A percentile compares a stretch with the other conserved stretches of the same genome.
Conservation (phyloP, 805 yeast genomes). For the Gaillardinia entomophila region DNA sequence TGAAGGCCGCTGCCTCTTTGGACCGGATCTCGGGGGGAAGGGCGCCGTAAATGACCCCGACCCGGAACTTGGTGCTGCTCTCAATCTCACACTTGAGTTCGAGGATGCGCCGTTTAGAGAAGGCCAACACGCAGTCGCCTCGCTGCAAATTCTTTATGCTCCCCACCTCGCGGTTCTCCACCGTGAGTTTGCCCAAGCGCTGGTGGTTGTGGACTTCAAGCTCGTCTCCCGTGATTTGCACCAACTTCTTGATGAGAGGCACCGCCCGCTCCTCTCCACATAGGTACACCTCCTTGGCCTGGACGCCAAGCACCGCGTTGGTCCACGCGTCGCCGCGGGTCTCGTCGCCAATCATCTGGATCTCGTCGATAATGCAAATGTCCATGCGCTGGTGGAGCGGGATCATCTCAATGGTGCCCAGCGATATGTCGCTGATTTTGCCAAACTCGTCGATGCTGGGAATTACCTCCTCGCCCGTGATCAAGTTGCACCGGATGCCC, state of each 20-base stretch:
- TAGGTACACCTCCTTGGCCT: conserved; percentile 79
- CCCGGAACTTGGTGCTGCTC: conserved; percentile 51
- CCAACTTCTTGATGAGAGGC: conserved; percentile 55
- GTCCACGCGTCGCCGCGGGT: conserved; percentile 94
- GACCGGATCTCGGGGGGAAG: conserved; percentile 93
- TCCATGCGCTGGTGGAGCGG: conserved; percentile 66
- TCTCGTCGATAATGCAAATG: conserved; percentile 89
- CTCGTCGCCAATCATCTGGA: conserved; percentile 85
- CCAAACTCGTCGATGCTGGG: conserved; percentile 66
- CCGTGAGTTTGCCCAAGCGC: conserved; percentile 66
- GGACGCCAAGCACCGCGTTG: conserved; percentile 78
- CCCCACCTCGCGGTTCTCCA: conserved; percentile 34
- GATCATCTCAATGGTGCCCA: conserved; percentile 94
- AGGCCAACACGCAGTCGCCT: conserved; percentile 91
- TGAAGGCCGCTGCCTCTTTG: conserved; percentile 75
- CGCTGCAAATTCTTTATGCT: conserved; percentile 36
- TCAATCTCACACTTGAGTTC: conserved; percentile 68
- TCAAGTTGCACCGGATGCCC: conserved; percentile 68
- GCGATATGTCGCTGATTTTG: conserved; percentile 64
- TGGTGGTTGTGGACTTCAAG: conserved; percentile 65
- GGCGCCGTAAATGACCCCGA: conserved; percentile 92
- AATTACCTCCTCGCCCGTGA: conserved; percentile 94
- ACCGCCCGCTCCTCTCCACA: conserved; percentile 92
- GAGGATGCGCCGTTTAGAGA: conserved; percentile 70
- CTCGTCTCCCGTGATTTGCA: conserved; percentile 71